Base-by-base conservation (phyloP, 176 grass and related monocot genomes). In the Elaeis guineensis region DNA sequence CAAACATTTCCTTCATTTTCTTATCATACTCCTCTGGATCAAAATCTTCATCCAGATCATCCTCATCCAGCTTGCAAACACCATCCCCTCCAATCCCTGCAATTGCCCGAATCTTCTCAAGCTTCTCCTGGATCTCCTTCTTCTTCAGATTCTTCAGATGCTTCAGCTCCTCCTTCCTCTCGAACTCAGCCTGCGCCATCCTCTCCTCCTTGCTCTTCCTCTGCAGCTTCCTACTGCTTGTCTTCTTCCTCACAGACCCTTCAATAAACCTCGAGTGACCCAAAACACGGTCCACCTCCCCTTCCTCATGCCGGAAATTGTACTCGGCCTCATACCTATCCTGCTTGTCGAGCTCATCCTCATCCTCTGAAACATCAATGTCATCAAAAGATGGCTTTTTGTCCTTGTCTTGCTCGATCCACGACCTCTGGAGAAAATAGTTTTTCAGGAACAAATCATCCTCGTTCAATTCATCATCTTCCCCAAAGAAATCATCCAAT, bases 71-170 rank as follows among this genome's bases (percentile, higher is more conserved):
- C 53, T 83, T 89, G 58, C 76, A 75, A 59, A 59, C 30, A 14
- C 54, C 70, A 26, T 68, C 75, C 0, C 78, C 63, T 55, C 72
- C 81, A 18, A 98, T 76, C 49, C 93, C 84, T 0, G 93, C 93
- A 72, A 98, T 76, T 17, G 65, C 71, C 7, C 32, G 63, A 58
- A 98, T 86, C 67, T 70, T 89, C 63, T 83, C 79, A 3, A 98
- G 81, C 73, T 89, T 98, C 76, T 89, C 87, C 16, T 81, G 66
- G 28, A 98, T 98, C 85, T 93, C 88, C 77, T 83, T 98, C 79
- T 83, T 98, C 84, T 98, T 98, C 63, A 98, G 52, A 67, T 98
- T 98, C 67, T 93, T 98, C 49, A 98, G 72, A 50, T 85, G 94
- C 74, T 98, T 89, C 21, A 98, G 65, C 79, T 98, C 88, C 51